Base-by-base conservation (phyloP, 2,329 filamentous ascomycete species). In the Ustulina deusta region DNA sequence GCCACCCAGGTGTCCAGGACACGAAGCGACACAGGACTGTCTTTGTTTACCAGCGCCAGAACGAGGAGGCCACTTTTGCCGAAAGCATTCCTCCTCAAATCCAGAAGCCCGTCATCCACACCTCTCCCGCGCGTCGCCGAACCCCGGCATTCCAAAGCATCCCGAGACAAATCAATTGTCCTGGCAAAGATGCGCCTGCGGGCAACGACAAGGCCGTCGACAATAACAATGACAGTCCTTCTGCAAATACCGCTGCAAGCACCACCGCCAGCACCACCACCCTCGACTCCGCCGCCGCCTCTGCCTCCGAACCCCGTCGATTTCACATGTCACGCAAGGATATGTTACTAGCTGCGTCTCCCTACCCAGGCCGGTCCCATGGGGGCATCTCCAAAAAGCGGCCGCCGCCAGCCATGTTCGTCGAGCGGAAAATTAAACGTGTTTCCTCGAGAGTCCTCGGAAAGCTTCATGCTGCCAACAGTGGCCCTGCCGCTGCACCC, bases 11-110 rank as follows among this genome's bases (percentile, higher is more conserved):
- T 56, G 80, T 89, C 66, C 86, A 89, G 65, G 79, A 81, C 54
- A 82, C 80, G 61, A 89, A 89, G 75, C 81, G 87, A 67, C 85
- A 85, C 72, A 82, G 84, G 55, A 85, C 81, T 44, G 81, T 81
- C 69, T 89, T 84, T 79, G 82, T 88, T n/a, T 89, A 89, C 71
- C 85, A 85, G 69, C 84, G 86, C 70, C 83, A 85, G 65, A 77
- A 82, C 54, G 74, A 79, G 29, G 75, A 77, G 29, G 67, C 74
- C 68, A 66, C 73, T 25, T 70, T 76, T 36, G 63, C 74, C 67
- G 56, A 72, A 49, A 71, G 74, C 67, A 71, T 71, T 62, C 72
- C 74, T 51, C 61, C 65, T 63, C 66, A 71, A 29, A 70, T 38
- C 10, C 68, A 71, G 64, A 74, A 73, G 42, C 86, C 86, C 1